Evolutionary conservation across 2,329 filamentous ascomycete genomes (phyloP).

Genomic region (Aspergillus costaricaensis): DNA sequence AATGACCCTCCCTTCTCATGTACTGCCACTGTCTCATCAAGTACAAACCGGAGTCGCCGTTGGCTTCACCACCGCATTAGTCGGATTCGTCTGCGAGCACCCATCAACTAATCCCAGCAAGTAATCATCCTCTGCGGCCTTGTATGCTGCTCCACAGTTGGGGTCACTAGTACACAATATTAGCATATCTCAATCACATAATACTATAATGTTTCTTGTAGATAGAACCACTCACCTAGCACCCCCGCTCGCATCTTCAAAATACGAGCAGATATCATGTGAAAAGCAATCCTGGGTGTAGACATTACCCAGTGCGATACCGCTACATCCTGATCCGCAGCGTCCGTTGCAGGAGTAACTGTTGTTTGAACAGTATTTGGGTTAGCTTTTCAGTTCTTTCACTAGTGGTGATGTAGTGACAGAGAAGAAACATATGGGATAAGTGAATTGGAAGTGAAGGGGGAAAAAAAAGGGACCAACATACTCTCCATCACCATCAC

Average conservation of each 20-base stretch:
- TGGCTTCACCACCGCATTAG: constrained; percentile 2
- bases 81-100: constrained; percentile 16
- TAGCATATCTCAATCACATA: no score
- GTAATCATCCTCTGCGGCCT: constrained; percentile 15
- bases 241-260: constrained; percentile 19
- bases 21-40: neutral
- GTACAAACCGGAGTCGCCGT: constrained; percentile 3
- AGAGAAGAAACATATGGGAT: no score
- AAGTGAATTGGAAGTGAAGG: neutral
- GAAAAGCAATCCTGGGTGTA: constrained; percentile 25
- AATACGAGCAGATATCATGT: constrained; percentile 25
- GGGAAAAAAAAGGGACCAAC: neutral
- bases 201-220: no score
- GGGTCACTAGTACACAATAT: constrained; percentile 7
- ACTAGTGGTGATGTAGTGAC: no score
- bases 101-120: constrained; percentile 7
- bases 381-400: no score
- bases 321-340: constrained; percentile 20
- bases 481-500: constrained; percentile 17
- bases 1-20: no score
- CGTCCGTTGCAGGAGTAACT: constrained; percentile 25
- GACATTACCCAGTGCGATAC: constrained; percentile 17
- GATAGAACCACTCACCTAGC: constrained; percentile 8
- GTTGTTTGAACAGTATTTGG: no score
- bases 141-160: constrained; percentile 16